These are phyloP conservation scores for Setaria viridis DNA, from an alignment of 202 grass and related monocot species.

Conservation along the genomic window DNA sequence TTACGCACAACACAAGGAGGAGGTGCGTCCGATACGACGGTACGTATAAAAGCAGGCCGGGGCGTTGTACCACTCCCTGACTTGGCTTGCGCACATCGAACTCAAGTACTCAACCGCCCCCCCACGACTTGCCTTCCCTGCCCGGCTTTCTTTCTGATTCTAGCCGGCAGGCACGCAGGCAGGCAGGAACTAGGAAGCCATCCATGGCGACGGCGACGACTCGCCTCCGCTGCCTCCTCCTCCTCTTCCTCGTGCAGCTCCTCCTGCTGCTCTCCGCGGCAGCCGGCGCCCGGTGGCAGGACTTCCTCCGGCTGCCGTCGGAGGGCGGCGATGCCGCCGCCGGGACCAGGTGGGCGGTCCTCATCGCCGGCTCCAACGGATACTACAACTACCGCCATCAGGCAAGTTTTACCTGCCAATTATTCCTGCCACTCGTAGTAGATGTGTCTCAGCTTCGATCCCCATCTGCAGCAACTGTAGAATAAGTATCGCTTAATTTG, in stretches of 20 bases:
- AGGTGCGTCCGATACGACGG: background rate
- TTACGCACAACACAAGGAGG: background rate
- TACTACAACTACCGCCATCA: slow-evolving; percentile 93
- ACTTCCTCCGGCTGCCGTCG: slow-evolving; percentile 39
- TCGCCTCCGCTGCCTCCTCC: background rate
- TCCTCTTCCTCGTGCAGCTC: background rate
- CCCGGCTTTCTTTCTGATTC: background rate
- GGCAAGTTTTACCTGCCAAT: slow-evolving; percentile 38
- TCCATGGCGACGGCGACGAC: background rate
- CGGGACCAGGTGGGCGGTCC: slow-evolving; percentile 81
- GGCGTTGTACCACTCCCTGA: background rate
- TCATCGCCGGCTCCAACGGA: slow-evolving; percentile 83
- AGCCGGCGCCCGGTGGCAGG: slow-evolving; percentile 24
- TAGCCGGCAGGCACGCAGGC: background rate
- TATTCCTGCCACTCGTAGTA: background rate
- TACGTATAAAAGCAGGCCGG: background rate
- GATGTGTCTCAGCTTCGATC: too few relatives aligned
- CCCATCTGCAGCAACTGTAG: too few relatives aligned
- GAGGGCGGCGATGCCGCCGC: background rate
- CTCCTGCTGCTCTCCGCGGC: background rate
- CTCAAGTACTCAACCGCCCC: background rate
- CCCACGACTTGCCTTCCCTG: background rate
- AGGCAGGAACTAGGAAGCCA: background rate
- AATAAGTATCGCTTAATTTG: too few relatives aligned
- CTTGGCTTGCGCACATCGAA: background rate